These are phyloP conservation scores for Knufia petricola DNA, from an alignment of 2,329 filamentous ascomycete genomes.

Conservation along the genomic window DNA sequence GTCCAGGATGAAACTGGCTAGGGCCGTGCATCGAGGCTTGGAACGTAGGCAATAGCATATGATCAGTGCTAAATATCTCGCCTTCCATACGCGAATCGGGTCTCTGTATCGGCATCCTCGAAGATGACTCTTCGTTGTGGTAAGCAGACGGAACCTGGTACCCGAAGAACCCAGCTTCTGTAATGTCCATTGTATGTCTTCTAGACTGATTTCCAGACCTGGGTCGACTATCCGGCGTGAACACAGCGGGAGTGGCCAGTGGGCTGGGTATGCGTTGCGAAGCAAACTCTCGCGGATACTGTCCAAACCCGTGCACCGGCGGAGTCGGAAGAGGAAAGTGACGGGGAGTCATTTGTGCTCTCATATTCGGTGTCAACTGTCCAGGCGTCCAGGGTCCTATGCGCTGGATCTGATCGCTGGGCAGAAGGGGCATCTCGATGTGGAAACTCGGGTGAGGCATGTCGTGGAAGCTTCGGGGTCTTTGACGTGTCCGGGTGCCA, in stretches of 20 bases:
- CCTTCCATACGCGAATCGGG: neutral
- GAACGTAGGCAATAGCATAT: constrained; percentile 5
- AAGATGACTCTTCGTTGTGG: neutral
- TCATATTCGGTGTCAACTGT: constrained; percentile 13
- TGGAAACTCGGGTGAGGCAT: constrained; percentile 18
- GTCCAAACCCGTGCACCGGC: neutral
- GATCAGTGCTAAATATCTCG: constrained; percentile 8
- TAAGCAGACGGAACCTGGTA: neutral
- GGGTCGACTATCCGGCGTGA: neutral
- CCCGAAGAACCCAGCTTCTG: constrained; percentile 5
- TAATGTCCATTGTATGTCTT: constrained; percentile 6
- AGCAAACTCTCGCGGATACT: neutral
- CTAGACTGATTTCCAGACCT: constrained; percentile 9
- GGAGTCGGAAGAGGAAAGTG: constrained; percentile 14
- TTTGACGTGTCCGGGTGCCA: constrained; percentile 13
- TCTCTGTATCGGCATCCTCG: neutral
- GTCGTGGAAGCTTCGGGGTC: constrained; percentile 22
- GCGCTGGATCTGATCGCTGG: constrained; percentile 18
- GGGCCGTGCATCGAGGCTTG: constrained; percentile 3
- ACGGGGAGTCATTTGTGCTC: constrained; percentile 11
- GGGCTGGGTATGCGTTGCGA: neutral
- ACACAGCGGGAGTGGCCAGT: neutral
- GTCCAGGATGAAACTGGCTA: neutral
- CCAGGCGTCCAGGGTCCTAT: constrained; percentile 21
- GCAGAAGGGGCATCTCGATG: constrained; percentile 22